Evolutionary conservation across 2,329 filamentous ascomycete species (phyloP), one percentile per base, ranked within the genome.

Genomic region (Rasamsonia emersonii): DNA sequence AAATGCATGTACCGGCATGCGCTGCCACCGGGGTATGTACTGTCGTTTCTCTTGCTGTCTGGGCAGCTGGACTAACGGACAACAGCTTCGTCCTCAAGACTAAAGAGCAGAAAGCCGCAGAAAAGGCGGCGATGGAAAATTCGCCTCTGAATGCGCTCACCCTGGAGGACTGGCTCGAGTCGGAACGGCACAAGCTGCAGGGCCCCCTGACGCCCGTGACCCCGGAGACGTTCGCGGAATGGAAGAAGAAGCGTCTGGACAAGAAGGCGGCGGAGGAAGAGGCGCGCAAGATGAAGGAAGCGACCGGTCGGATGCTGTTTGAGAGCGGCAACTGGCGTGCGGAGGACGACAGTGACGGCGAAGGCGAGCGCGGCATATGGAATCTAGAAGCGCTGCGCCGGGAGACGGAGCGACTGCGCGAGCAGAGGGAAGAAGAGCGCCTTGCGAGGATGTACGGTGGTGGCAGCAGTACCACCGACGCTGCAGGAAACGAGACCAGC

Each of bases 1-100:
- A 85, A 94, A 63, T 98, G 91, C 82, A 96, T 91, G 81, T 98
- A 98, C 59, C 88, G 83, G 64, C 91, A 98, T 61, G 86, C 83
- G 51, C 71, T 98, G 50, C 91, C 93, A 48, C 83, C 88, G 53
- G 91, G 91, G 84, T 93, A 76, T 53, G 82, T 75, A n/a, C 20
- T 40, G 19, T 6, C 10, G 18, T 24, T 32, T 18, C 28, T 18
- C 18, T 36, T 16, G 11, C n/a, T 37, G 21, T n/a, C n/a, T n/a
- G n/a, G n/a, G n/a, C n/a, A n/a, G n/a, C n/a, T n/a, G n/a, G n/a
- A n/a, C n/a, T n/a, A n/a, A n/a, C n/a, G n/a, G n/a, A n/a, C n/a
- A n/a, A n/a, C 49, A 93, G 86, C 36, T 98, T 96, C 67, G 70
- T 98, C 25, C 73, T 98, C 41, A 98, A 98, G 70, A 98, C 91